Base-by-base conservation (phyloP, 2,329 filamentous ascomycete genomes). In the Aspergillus niger region DNA sequence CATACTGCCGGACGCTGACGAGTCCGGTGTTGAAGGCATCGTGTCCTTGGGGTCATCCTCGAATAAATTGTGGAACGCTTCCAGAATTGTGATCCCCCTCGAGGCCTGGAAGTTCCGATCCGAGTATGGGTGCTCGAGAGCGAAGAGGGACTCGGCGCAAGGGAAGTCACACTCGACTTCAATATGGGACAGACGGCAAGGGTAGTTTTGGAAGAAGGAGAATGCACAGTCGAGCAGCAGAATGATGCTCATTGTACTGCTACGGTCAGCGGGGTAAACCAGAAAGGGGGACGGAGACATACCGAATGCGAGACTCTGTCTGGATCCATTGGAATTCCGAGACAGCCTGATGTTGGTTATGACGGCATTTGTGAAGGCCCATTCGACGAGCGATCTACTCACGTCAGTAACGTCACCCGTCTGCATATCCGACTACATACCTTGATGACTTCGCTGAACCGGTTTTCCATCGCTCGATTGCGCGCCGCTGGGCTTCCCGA, bases 141-240 rank as follows among this genome's bases (percentile, higher is more conserved):
- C 67, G 65, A 79, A 81, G 2, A 79, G 44, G 1, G 70, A 60
- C 56, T 80, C 76, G 55, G 77, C 70, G 56, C 76, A 79, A 3
- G 78, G 77, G n/a, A 81, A 69, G 24, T 80, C 78, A 57, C 74
- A 78, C 55, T 78, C 73, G 62, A 80, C 70, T 63, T 81, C 79
- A 10, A 69, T 70, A 22, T 75, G 68, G 0, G 71, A 71, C 10
- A 81, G 60, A 5, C 78, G 77, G 44, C 75, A 78, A 0, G 79
- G 79, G 56, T 76, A 80, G 50, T 81, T 80, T 39, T 77, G 74
- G 60, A 75, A 81, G 60, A 81, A 81, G 2, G 71, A 74, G 58
- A 81, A 79, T 10, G 79, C 79, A 53, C 74, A 79, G 63, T 81
- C 79, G 8, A 81, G 67, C 3, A 79, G 69, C 0, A 72, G 73